These are phyloP conservation scores for Aspergillus bridgeri DNA, from an alignment of 495 filamentous ascomycete genomes.

Conservation along the genomic window DNA sequence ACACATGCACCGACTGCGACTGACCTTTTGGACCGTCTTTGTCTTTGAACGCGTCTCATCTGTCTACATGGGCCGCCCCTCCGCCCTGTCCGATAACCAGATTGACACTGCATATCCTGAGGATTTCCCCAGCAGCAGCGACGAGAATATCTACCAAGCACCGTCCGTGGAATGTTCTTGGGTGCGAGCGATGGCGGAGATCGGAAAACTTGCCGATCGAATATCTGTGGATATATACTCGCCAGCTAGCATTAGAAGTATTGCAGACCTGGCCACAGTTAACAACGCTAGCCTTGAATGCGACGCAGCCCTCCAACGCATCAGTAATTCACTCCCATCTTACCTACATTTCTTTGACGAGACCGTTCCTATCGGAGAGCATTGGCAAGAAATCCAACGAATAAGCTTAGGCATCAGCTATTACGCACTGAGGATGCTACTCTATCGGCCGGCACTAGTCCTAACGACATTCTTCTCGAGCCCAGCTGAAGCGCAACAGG, in stretches of 20 bases:
- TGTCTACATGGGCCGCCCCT: constrained; percentile 10
- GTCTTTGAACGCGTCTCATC: constrained; percentile 13
- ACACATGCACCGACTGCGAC: constrained; percentile 11
- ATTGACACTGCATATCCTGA: constrained; percentile 15
- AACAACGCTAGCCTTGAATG: constrained; percentile 7
- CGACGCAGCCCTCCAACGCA: constrained; percentile 8
- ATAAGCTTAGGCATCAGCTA: constrained; percentile 7
- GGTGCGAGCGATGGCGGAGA: constrained; percentile 10
- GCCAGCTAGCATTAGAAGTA: constrained; percentile 7
- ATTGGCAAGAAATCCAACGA: constrained; percentile 16
- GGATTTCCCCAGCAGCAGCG: constrained; percentile 1
- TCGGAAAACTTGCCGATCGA: constrained; percentile 9
- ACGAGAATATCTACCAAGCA: constrained; percentile 1
- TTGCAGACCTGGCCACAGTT: constrained; percentile 7
- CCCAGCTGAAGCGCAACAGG: not conserved
- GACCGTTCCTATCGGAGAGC: constrained; percentile 1
- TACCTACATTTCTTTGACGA: constrained; percentile 16
- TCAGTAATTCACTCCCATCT: constrained; percentile 2
- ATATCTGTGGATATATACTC: constrained; percentile 12
- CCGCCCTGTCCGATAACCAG: constrained; percentile 9
- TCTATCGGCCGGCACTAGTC: constrained; percentile 13
- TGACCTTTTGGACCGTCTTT: constrained; percentile 12
- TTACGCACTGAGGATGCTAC: constrained; percentile 4
- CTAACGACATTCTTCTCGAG: constrained; percentile 10
- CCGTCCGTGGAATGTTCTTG: constrained; percentile 9